These are phyloP conservation scores for Pyrenophora teres DNA, from an alignment of 2,329 filamentous ascomycete species.

Conservation along the genomic window DNA sequence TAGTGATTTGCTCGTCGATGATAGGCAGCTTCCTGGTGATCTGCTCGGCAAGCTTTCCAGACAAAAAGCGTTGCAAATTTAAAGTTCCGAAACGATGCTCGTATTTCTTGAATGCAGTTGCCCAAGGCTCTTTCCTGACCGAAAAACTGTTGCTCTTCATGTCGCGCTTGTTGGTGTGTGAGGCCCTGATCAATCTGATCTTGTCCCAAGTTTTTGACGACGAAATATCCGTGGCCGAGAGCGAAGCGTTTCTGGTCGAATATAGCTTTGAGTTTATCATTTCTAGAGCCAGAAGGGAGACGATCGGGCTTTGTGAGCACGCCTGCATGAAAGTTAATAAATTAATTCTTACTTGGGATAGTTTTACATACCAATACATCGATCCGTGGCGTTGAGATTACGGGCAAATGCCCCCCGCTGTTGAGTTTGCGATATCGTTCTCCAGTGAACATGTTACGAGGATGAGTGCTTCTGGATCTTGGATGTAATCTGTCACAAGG, in stretches of 20 bases:
- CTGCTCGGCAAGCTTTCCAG: slow-evolving; percentile 53
- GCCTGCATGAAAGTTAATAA: slow-evolving; percentile 54
- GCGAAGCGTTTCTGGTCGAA: slow-evolving; percentile 65
- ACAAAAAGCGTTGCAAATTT: slow-evolving; percentile 57
- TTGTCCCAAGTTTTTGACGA: slow-evolving; percentile 67
- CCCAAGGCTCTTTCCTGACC: slow-evolving; percentile 51
- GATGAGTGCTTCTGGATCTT: slow-evolving; percentile 71
- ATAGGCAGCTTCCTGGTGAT: slow-evolving; percentile 48
- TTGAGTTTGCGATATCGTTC: slow-evolving; percentile 75
- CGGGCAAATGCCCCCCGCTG: slow-evolving; percentile 63
- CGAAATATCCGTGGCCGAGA: slow-evolving; percentile 78
- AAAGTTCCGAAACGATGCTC: slow-evolving; percentile 57
- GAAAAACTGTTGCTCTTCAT: slow-evolving; percentile 60
- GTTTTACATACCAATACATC: slow-evolving; percentile 44
- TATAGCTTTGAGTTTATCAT: slow-evolving; percentile 64
- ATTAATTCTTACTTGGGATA: too few species aligned
- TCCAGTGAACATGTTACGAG: slow-evolving; percentile 80
- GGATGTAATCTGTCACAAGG: slow-evolving; percentile 71
- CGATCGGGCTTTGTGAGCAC: slow-evolving; percentile 87
- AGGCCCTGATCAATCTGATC: slow-evolving; percentile 54
- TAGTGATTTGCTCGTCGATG: slow-evolving; percentile 52
- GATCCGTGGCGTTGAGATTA: slow-evolving; percentile 46
- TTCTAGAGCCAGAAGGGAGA: slow-evolving; percentile 57
- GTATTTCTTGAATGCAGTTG: slow-evolving; percentile 46
- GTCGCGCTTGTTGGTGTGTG: slow-evolving; percentile 54